Evolutionary conservation across 1,284 basidiomycete species (phyloP), one percentile per base, ranked within the genome.

Genomic region (Tylopilus orsonianus): DNA sequence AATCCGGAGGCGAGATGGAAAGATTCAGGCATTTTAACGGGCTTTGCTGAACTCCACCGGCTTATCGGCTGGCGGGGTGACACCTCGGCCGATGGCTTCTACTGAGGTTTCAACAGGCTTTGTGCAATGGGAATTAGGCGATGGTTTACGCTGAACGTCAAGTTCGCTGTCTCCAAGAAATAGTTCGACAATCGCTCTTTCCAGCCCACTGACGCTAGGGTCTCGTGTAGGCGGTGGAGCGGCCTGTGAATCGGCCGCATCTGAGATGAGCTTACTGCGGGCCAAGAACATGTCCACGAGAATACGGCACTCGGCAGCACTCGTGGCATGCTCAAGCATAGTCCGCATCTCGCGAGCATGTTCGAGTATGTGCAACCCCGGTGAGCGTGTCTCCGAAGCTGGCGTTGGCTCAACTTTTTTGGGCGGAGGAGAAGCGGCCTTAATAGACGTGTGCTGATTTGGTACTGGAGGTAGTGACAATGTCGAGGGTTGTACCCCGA

Each of bases 201-300:
- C 50, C 53, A 55, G 33, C 55, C 33, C 44, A 32, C 27, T 26
- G 16, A 23, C n/a, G 37, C 44, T 18, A 41, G 43, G 30, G 18
- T 58, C 58, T 34, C n/a, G 51, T 22, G 49, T 34, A n/a, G 49
- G 29, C 32, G 52, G 38, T 4, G 48, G 27, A 13, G 41, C 32
- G 4, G 40, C 23, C 35, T 26, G 54, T 13, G 48, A 44, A 32
- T 54, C 43, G 16, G 45, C 40, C 32, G 59, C 45, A 44, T 71
- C 64, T 24, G 60, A 30, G 12, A 46, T 26, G 20, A 70, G 56
- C 38, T 77, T 69, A 20, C 85, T 79, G 59, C 81, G 80, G 19
- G 80, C 75, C 44, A 94, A 73, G 66, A 90, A 87, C 72, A 91
- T 87, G 56, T 90, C 85, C 34, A 92, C 75, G 34, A 94, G 80